Evolutionary conservation across 148 eudicot genomes (phyloP), one percentile per base, ranked within the genome.

Genomic region (Silene uniflora): DNA sequence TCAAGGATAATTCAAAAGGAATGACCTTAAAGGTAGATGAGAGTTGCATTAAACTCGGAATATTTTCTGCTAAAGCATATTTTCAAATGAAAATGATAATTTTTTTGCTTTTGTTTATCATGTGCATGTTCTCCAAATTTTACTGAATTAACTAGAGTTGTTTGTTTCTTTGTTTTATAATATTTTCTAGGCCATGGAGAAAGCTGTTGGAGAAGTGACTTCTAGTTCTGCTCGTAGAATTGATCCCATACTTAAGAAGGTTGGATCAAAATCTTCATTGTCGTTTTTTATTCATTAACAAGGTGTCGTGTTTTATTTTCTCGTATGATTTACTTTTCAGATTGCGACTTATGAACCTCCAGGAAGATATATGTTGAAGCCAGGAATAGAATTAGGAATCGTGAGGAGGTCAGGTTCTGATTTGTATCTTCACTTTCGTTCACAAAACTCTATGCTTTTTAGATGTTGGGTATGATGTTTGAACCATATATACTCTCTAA

Each of bases 171-270:
- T 81, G 11, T 71, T 60, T 24, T 12, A 25, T 21, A 65, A 62
- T 21, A 29, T 54, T 69, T 67, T 73, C 32, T 73, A 96, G 98
- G 90, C 87, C 58, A 78, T 96, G 84, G 99, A 92, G 85, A 96
- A 89, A 89, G 91, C 98, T 79, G 83, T 91, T 78, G 97, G 91
- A 39, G 91, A 88, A 74, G 19, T 78, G 76, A 68, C 85, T 55
- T 93, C 93, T 23, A 84, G 82, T 75, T 86, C 93, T 70, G 84
- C 74, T 76, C 81, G 77, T 73, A 86, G 86, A 79, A 82, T 95
- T 69, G 97, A 92, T 79, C 90, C 93, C 68, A 82, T 90, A 47
- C 82, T 96, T 60, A 87, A 88, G 80, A 90, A 87, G 78, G 98
- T 96, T 71, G 35, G 61, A 54, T 42, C 62, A 73, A 52, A 76